Evolutionary conservation across 495 filamentous ascomycete genomes (phyloP).

Genomic region (Penicillium maclennaniae): DNA sequence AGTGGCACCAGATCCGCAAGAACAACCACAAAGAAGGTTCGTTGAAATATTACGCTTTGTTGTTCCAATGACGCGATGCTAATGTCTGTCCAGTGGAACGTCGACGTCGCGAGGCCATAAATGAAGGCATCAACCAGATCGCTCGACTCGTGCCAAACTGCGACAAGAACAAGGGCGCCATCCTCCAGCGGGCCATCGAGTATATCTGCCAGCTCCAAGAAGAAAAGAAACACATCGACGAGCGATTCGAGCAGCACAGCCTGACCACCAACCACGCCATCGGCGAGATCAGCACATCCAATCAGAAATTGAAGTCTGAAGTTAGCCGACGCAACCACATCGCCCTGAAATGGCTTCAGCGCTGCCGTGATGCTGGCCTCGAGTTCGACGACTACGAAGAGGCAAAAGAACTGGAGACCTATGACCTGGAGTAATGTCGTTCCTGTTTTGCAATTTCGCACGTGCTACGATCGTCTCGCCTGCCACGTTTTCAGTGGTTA

Average conservation of each 20-base stretch:
- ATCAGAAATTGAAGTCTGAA: constrained; percentile 86
- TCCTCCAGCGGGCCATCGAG: constrained; percentile 86
- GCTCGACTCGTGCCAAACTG: constrained; percentile 96
- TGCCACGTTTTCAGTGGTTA: constrained; percentile 15
- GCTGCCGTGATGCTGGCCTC: constrained; percentile 72
- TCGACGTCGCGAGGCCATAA: constrained; percentile 95
- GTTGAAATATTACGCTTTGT: constrained; percentile 10
- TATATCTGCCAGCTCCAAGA: constrained; percentile 94
- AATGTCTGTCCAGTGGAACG: constrained; percentile 68
- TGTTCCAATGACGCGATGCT: background rate
- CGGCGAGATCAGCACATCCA: constrained; percentile 77
- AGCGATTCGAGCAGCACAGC: constrained; percentile 97
- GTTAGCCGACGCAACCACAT: constrained; percentile 51
- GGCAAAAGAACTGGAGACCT: constrained; percentile 37
- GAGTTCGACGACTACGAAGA: constrained; percentile 50
- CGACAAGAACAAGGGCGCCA: constrained; percentile 98
- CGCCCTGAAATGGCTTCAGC: constrained; percentile 72
- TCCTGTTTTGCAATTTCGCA: constrained; percentile 14
- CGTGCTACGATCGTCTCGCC: constrained; percentile 31
- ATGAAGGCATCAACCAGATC: constrained; percentile 97
- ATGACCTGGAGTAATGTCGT: constrained; percentile 35
- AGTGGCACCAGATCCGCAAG: constrained; percentile 96
- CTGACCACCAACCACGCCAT: constrained; percentile 93
- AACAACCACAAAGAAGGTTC: constrained; percentile 99
- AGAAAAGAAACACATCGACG: constrained; percentile 87